Conservation (phyloP, 2,329 filamentous ascomycete species). For the Chaetomiaceae sp. region DNA sequence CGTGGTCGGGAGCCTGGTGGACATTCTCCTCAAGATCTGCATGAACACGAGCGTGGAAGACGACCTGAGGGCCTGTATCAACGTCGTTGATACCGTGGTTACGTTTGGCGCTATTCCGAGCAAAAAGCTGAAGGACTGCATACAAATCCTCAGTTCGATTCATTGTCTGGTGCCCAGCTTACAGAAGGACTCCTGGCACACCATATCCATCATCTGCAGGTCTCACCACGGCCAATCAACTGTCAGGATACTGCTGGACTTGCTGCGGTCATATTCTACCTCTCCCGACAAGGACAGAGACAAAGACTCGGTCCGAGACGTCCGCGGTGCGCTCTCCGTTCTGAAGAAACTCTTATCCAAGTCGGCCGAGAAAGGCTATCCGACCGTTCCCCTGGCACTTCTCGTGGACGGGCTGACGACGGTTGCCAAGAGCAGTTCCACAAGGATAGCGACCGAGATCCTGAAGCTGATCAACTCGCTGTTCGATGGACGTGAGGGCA, state of each 20-base stretch:
- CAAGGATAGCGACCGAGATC: constrained; percentile 44
- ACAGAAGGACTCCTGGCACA: constrained; percentile 63
- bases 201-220: constrained; percentile 64
- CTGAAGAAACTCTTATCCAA: constrained; percentile 60
- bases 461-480: constrained; percentile 52
- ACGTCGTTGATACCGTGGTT: constrained; percentile 65
- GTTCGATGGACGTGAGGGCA: constrained; percentile 49
- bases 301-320: constrained; percentile 52
- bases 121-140: constrained; percentile 58
- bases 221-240: constrained; percentile 70
- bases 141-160: constrained; percentile 68
- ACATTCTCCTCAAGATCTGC: constrained; percentile 61
- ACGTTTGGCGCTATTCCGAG: constrained; percentile 67
- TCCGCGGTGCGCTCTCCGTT: constrained; percentile 60
- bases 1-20: constrained; percentile 56
- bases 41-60: constrained; percentile 59
- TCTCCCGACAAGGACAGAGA: constrained; percentile 32
- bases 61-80: constrained; percentile 64
- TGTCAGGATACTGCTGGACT: constrained; percentile 60
- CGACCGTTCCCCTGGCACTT: constrained; percentile 53
- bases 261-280: constrained; percentile 48
- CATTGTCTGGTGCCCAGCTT: constrained; percentile 61
- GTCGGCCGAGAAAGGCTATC: constrained; percentile 56
- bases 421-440: constrained; percentile 43
- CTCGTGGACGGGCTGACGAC: constrained; percentile 55